Evolutionary conservation across 768 basidiomycete genomes (phyloP), one percentile per base, ranked within the genome.

Genomic region (Mycena floridula): DNA sequence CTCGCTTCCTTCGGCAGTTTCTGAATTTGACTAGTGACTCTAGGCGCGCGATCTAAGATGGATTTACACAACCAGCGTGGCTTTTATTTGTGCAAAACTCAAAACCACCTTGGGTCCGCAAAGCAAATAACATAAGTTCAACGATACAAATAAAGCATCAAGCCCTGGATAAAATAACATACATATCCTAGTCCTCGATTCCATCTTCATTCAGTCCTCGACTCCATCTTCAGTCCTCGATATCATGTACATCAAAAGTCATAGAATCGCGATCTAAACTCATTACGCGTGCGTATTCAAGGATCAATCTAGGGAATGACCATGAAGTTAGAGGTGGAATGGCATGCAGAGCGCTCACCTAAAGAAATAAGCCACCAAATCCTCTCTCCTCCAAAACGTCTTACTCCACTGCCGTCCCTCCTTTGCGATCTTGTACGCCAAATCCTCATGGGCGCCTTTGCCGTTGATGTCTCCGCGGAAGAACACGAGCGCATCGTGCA

Each of bases 401-500:
- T 44, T 67, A 72, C 36, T 57, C 55, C 2, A 76, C 85, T 0
- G 67, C 76, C 70, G 63, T 0, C 18, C 70, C 63, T 7, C 76
- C 74, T 23, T 70, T 57, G 0, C 70, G 72, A 44, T 73, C 70
- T 0, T 83, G 82, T 0, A 77, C 73, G 60, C 89, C 88, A 67
- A 91, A 90, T 1, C 74, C 25, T 85, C 82, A 48, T 87, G 82
- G 0, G 67, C 76, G 16, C 68, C 67, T 20, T 70, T 62, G 7
- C 76, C 74, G 24, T 70, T 57, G 0, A 71, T 72, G 44, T 73
- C 70, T 0, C 84, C 82, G 0, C 77, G 73, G 60, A 89, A 89
- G 67, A 91, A 90, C 1, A 35, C 32, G 26, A 87, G 71, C 2
- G 76, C 63, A 52, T 89, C 88, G 61, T 81, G 75, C 8, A 90